phyloP scores from a whole-genome alignment of 257 asterid genomes.

The Prunella vulgaris region DNA sequence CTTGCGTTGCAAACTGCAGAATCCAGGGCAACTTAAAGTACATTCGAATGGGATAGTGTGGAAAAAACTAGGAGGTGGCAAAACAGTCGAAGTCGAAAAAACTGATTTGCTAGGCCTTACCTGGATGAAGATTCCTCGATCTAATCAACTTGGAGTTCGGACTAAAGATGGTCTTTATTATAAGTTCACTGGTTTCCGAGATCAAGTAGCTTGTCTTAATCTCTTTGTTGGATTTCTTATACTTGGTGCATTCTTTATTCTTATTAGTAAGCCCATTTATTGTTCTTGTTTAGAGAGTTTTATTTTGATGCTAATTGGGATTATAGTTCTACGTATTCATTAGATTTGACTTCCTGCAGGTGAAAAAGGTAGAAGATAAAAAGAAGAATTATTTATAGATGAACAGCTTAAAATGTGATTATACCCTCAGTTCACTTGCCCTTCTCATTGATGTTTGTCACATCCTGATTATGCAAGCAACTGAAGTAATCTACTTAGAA shows the following conservation, averaged over 20 bases:
- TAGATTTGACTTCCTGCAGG: not conserved
- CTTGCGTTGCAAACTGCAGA: conserved; percentile 28
- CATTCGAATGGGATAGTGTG: conserved; percentile 67
- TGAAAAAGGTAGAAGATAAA: not conserved
- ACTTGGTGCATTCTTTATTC: conserved; percentile 3
- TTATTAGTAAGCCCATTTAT: not conserved
- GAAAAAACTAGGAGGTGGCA: conserved; percentile 89
- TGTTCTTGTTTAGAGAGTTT: not conserved
- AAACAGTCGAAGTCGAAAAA: conserved; percentile 73
- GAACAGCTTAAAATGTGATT: not conserved
- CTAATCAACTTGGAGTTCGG: conserved; percentile 78
- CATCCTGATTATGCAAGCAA: not conserved
- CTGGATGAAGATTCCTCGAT: conserved; percentile 88
- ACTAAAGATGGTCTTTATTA: conserved; percentile 68
- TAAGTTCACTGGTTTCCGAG: conserved; percentile 78
- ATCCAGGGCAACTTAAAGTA: conserved; percentile 70
- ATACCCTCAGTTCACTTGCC: not conserved
- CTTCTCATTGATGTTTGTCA: not conserved
- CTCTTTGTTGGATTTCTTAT: not conserved
- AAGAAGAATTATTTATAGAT: not conserved
- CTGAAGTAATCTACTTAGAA: conserved; percentile 5
- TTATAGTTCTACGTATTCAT: not conserved
- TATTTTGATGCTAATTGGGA: not conserved
- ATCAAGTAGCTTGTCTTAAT: conserved; percentile 22
- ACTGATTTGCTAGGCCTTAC: conserved; percentile 55